Base-by-base conservation (phyloP, 192 early-diverging fungal species). In the Entomortierella chlamydospora region DNA sequence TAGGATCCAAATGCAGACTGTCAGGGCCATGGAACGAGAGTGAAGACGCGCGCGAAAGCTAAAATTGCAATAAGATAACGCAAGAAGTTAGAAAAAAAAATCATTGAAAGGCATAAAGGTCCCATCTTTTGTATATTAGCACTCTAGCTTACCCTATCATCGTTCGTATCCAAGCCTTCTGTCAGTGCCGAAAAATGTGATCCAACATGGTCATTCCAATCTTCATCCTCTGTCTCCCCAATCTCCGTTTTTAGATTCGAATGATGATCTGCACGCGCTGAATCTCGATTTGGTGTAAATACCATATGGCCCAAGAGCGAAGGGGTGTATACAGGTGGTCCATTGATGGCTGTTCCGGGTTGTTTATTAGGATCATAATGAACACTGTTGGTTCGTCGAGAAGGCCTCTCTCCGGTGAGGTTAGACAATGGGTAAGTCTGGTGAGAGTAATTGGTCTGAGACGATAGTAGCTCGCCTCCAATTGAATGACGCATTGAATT, bases 1-100 rank as follows among this genome's bases (percentile, higher is more conserved):
- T 85, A 33, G 73, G 73, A 54, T 78, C 73, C 39, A 79, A 30
- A 56, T 79, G 76, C 23, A 79, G 43, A 43, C 76, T 79, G 52
- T 79, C 76, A 12, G 76, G 76, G 13, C 76, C 76, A 66, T 70
- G 76, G 43, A 79, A 79, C 6, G 68, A 79, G 5, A 79, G 51
- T n/a, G 76, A 79, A 13, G 76, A 70, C 2, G 76, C 68, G 8
- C 76, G 61, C 1, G 67, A 70, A 17, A 70, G 56, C 76, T 70
- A 68, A 10, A 22, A 47, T 47, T 42, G 29, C 0, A 28, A 7
- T 12, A 57, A 34, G 17, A 39, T n/a, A 20, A 0, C 10, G 43
- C n/a, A 25, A 33, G 30, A n/a, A 6, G 2, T 50, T 41, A 29
- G 9, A 2, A 12, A n/a, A 7, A 49, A n/a, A 18, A 34, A 15